Conservation (phyloP, 352 stramenopile species). For the Phytophthora meadii region DNA sequence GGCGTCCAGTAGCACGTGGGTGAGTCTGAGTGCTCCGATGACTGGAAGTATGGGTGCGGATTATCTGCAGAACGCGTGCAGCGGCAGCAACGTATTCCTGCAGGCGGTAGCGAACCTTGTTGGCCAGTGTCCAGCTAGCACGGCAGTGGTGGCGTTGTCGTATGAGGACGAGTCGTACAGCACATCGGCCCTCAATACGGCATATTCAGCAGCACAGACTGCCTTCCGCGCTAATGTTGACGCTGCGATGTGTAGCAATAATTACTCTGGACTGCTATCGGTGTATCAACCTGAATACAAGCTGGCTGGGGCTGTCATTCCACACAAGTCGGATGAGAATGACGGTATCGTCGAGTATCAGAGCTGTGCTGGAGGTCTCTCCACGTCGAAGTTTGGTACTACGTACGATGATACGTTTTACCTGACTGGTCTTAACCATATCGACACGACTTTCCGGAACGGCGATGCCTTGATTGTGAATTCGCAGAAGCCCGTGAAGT, state of each 20-base stretch:
- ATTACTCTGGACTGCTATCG: conserved; percentile 44
- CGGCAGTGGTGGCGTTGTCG: conserved; percentile 17
- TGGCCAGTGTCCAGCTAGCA: conserved; percentile 39
- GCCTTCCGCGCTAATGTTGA: conserved; percentile 40
- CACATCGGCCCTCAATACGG: conserved; percentile 22
- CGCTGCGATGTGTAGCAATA: conserved; percentile 45
- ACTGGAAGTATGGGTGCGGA: conserved; percentile 49
- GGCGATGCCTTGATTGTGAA: conserved; percentile 44
- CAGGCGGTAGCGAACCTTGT: conserved; percentile 38
- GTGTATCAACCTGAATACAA: conserved; percentile 26
- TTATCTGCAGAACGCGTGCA: conserved; percentile 42
- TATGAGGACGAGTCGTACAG: conserved; percentile 39
- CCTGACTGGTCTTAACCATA: conserved; percentile 50
- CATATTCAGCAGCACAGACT: conserved; percentile 34
- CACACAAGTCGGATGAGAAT: conserved; percentile 43
- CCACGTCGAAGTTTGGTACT: conserved; percentile 38
- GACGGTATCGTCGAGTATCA: conserved; percentile 52
- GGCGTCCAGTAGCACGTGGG: conserved; percentile 37
- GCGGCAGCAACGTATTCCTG: conserved; percentile 30
- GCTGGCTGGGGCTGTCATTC: conserved; percentile 30
- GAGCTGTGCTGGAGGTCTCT: conserved; percentile 44
- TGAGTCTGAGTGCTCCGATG: conserved; percentile 45
- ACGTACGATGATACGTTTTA: conserved; percentile 45
- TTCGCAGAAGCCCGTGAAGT: conserved; percentile 48
- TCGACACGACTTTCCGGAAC: conserved; percentile 45